These are phyloP conservation scores for Protomyces pachydermus DNA, from an alignment of 1,139 yeast species.

Conservation along the genomic window DNA sequence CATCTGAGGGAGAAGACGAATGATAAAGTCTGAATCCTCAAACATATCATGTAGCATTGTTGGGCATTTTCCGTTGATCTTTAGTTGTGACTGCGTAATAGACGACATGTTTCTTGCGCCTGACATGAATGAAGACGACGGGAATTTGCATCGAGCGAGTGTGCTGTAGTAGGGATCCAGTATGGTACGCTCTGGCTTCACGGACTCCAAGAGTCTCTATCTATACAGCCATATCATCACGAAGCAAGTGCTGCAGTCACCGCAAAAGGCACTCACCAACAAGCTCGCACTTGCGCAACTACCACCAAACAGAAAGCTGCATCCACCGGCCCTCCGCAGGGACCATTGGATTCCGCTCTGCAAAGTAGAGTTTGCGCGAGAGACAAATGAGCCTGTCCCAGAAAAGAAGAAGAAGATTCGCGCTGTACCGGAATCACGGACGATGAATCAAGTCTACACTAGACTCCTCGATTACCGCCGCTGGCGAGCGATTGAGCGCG, in stretches of 20 bases:
- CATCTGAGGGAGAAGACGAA: background rate
- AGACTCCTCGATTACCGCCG: conserved; percentile 14
- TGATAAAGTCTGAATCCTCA: background rate
- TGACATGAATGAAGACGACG: background rate
- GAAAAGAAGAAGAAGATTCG: background rate
- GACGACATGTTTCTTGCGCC: background rate
- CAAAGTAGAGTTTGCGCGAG: background rate
- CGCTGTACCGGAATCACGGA: background rate
- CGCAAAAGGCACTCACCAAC: conserved; percentile 2
- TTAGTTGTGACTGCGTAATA: background rate
- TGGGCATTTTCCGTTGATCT: background rate
- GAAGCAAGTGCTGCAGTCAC: conserved; percentile 11
- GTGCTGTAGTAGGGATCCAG: background rate
- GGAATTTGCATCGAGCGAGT: too few relatives aligned
- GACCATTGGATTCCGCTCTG: conserved; percentile 23
- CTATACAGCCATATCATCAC: conserved; percentile 12
- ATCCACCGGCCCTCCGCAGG: conserved; percentile 12
- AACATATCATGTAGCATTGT: background rate
- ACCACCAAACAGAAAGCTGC: conserved; percentile 23
- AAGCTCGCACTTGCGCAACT: conserved; percentile 7
- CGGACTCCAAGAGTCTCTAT: conserved; percentile 6
- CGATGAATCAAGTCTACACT: conserved; percentile 15
- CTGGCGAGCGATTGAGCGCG: conserved; percentile 16
- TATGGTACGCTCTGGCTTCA: conserved; percentile 7
- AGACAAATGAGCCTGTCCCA: background rate